Percentiles rank a stretch among this genome's conserved stretches.
Conservation (phyloP, 306 rosid species). For the Acacia confusa region DNA sequence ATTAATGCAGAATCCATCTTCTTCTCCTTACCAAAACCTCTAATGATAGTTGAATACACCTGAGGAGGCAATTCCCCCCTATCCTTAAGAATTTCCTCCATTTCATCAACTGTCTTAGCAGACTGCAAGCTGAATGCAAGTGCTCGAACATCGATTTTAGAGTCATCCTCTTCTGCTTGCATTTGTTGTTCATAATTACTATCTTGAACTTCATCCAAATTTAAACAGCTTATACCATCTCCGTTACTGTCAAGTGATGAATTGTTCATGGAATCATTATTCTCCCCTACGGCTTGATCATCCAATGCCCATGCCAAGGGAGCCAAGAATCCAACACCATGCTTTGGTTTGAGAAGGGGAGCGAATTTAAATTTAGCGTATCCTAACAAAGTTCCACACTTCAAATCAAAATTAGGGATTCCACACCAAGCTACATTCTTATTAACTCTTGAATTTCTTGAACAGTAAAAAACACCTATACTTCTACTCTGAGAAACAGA, state of each 20-base stretch:
- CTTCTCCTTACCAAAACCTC: constrained; percentile 82
- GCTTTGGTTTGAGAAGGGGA: constrained; percentile 40
- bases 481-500: constrained; percentile 39
- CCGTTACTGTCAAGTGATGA: constrained; percentile 29
- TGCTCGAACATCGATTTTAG: constrained; percentile 64
- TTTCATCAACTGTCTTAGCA: constrained; percentile 66
- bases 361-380: constrained; percentile 40
- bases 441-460: constrained; percentile 35
- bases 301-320: constrained; percentile 57
- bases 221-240: constrained; percentile 27
- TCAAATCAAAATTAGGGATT: constrained; percentile 44
- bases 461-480: constrained; percentile 27
- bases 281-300: constrained; percentile 39
- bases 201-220: constrained; percentile 32
- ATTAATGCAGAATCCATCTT: constrained; percentile 65
- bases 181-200: constrained; percentile 29
- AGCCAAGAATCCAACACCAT: constrained; percentile 46
- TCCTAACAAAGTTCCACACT: constrained; percentile 49
- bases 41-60: constrained; percentile 75
- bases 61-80: constrained; percentile 74
- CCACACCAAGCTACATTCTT: constrained; percentile 35
- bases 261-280: constrained; percentile 24
- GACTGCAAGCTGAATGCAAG: constrained; percentile 58
- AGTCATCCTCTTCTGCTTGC: constrained; percentile 33
- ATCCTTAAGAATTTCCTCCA: constrained; percentile 74